Base-by-base conservation (phyloP, 192 early-diverging fungal genomes). In the Podochytrium sp. region DNA sequence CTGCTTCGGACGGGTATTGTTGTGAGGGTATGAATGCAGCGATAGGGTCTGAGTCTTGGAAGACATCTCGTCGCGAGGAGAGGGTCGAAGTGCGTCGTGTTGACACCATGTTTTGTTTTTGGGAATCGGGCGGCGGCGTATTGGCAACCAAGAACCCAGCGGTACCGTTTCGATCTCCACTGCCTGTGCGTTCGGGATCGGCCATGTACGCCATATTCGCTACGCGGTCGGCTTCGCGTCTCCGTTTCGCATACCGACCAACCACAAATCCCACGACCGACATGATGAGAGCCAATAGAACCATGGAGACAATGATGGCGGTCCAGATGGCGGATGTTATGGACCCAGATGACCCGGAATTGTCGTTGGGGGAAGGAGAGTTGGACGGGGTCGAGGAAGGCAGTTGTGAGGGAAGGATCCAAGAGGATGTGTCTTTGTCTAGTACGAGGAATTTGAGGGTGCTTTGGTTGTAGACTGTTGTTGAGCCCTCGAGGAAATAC, bases 381-480 rank as follows among this genome's bases (percentile, higher is more conserved):
- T 25, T 62, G 23, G 63, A 35, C n/a, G n/a, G n/a, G n/a, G n/a
- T n/a, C 2, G 29, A 3, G 6, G 29, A 23, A 25, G 63, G 12
- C 12, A 42, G 16, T 7, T 7, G 37, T 30, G 42, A 27, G 0
- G 40, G 63, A 14, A 38, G n/a, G 25, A 71, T 59, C 69, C 69
- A 71, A 23, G 14, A 43, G 5, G 69, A 43, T 25, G 52, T 20
- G 18, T 57, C 41, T 32, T 1, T 40, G 38, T 71, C 69, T 42
- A 71, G 40, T 29, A 20, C 2, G 16, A 71, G 37, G 30, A 27
- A 56, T 7, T 14, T 43, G n/a, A 71, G 2, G 10, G 69, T 71
- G 29, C 41, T 55, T 33, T 41, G n/a, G 39, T 71, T 71, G 40
- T 71, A 68, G 43, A 53, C 50, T 6, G 53, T 16, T 14, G 18